These are phyloP conservation scores for Talaromyces nanjingensis DNA, from an alignment of 495 filamentous ascomycete genomes.

Conservation along the genomic window DNA sequence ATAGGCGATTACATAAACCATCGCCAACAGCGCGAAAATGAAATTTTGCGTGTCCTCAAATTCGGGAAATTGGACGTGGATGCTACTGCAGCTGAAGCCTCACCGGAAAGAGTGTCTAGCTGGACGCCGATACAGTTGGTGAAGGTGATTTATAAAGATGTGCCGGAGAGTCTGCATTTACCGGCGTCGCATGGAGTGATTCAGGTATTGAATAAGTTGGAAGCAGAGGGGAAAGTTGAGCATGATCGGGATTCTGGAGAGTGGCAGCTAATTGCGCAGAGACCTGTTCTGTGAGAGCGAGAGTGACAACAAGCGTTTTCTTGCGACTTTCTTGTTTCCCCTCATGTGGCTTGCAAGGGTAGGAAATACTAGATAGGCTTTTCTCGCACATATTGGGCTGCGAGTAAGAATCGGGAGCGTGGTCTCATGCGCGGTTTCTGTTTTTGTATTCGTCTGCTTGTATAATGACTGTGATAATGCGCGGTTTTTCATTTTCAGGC, in stretches of 20 bases:
- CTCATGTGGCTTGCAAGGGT: neutral
- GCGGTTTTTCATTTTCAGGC: neutral
- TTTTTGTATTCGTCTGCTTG: neutral
- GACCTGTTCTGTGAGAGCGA: slow-evolving; percentile 21
- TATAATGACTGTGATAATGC: neutral
- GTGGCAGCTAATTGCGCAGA: slow-evolving; percentile 43
- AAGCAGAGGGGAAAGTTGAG: slow-evolving; percentile 55
- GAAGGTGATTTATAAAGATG: slow-evolving; percentile 72
- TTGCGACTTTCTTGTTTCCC: neutral
- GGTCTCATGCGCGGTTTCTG: neutral
- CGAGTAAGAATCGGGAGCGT: neutral
- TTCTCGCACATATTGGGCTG: neutral
- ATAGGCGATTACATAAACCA: slow-evolving; percentile 80
- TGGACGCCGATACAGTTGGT: slow-evolving; percentile 80
- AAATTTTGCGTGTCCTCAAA: slow-evolving; percentile 65
- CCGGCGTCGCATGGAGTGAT: slow-evolving; percentile 64
- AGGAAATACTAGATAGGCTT: neutral
- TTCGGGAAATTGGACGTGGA: slow-evolving; percentile 26
- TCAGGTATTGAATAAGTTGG: slow-evolving; percentile 64
- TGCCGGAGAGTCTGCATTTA: slow-evolving; percentile 65
- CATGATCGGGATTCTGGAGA: slow-evolving; percentile 37
- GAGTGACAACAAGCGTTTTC: neutral
- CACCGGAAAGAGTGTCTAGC: slow-evolving; percentile 20
- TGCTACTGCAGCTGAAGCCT: slow-evolving; percentile 13
- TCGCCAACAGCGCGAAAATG: slow-evolving; percentile 68